These are phyloP conservation scores for Gymnopilus junonius DNA, from an alignment of 768 basidiomycete genomes.

Conservation along the genomic window DNA sequence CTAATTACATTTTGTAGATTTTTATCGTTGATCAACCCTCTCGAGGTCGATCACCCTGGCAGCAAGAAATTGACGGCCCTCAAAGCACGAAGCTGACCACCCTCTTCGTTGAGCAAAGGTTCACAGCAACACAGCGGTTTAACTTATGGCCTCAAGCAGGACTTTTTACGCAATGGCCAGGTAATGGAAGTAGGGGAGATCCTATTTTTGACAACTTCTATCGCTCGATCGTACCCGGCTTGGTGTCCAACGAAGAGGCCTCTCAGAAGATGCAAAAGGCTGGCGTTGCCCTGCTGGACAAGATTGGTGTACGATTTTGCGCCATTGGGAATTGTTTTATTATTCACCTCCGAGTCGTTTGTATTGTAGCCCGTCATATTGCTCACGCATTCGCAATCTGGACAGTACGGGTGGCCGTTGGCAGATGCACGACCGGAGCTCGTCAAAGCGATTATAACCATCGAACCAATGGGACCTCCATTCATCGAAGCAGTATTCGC, in stretches of 20 bases:
- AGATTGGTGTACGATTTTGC: constrained; percentile 45
- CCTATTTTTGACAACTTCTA: constrained; percentile 49
- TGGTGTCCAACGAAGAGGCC: constrained; percentile 38
- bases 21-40: constrained; percentile 52
- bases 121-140: constrained; percentile 45
- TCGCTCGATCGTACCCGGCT: constrained; percentile 43
- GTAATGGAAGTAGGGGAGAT: constrained; percentile 52
- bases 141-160: constrained; percentile 50
- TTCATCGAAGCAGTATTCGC: constrained; percentile 46
- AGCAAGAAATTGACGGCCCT: constrained; percentile 40
- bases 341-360: not conserved
- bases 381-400: constrained; percentile 57
- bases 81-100: constrained; percentile 33
- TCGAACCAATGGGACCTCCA: constrained; percentile 57
- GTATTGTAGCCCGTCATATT: constrained; percentile 44
- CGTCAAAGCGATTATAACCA: constrained; percentile 50
- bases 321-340: not conserved
- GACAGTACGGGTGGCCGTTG: constrained; percentile 51
- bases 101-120: constrained; percentile 39
- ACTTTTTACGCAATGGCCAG: constrained; percentile 57
- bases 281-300: constrained; percentile 47
- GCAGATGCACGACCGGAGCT: constrained; percentile 48
- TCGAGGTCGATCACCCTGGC: constrained; percentile 50
- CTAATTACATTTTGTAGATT: constrained; percentile 27
- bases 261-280: constrained; percentile 44